Conservation (phyloP, 2,329 filamentous ascomycete species). For the Aureobasidium leucospermi region DNA sequence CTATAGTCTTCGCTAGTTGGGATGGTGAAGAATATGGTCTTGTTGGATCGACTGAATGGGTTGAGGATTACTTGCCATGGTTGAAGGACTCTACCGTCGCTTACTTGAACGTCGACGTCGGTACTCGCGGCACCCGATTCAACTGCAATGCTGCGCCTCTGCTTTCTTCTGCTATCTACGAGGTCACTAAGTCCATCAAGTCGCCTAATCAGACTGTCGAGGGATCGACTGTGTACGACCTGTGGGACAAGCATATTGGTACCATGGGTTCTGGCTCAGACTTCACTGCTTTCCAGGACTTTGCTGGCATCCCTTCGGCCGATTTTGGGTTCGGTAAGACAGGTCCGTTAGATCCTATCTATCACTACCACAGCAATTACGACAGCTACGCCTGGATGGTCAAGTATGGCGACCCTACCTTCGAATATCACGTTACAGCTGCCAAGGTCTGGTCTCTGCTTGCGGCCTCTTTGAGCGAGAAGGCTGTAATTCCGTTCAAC, state of each 20-base stretch:
- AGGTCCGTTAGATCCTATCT: constrained; percentile 42
- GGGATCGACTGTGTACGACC: constrained; percentile 63
- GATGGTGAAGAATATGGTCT: constrained; percentile 73
- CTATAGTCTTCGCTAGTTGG: constrained; percentile 76
- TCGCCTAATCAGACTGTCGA: constrained; percentile 62
- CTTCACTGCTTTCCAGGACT: constrained; percentile 48
- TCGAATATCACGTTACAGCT: constrained; percentile 49
- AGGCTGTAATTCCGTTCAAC: constrained; percentile 40
- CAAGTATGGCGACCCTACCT: constrained; percentile 60
- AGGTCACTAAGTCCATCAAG: constrained; percentile 55
- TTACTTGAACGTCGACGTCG: constrained; percentile 81
- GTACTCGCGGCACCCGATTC: constrained; percentile 59
- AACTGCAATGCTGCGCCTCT: constrained; percentile 62
- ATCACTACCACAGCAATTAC: constrained; percentile 78
- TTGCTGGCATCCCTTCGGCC: constrained; percentile 42
- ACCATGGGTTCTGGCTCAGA: constrained; percentile 49
- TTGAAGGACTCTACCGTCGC: constrained; percentile 64
- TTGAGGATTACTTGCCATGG: constrained; percentile 83
- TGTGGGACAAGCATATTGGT: constrained; percentile 48
- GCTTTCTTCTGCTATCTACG: constrained; percentile 63
- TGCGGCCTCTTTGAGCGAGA: constrained; percentile 40
- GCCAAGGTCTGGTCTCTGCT: constrained; percentile 40
- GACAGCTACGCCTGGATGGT: constrained; percentile 82
- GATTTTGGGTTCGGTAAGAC: constrained; percentile 39
- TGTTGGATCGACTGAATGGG: constrained; percentile 84